A percentile compares a stretch with the other conserved stretches of the same genome.
Evolutionary conservation across 2,329 filamentous ascomycete species (phyloP).

Genomic region (Thermoascus crustaceus): DNA sequence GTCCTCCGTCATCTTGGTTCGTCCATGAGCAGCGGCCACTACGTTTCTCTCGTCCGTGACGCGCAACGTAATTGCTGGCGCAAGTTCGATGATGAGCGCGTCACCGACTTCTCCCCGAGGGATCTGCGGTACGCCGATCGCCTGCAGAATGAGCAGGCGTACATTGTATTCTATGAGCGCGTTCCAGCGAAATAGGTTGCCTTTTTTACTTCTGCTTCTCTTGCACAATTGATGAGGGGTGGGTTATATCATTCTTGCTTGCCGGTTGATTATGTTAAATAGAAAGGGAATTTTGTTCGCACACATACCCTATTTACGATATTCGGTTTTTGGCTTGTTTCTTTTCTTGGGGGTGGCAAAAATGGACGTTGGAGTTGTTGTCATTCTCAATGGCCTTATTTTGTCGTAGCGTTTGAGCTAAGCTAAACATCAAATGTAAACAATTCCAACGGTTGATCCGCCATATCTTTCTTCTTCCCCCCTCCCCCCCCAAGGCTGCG

Average conservation of each 20-base stretch:
- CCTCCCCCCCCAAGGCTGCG: too few species aligned
- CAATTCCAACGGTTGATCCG: too few species aligned
- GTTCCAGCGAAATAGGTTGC: constrained; percentile 33
- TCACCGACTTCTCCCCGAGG: constrained; percentile 50
- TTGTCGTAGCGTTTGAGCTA: too few species aligned
- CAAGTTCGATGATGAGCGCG: constrained; percentile 51
- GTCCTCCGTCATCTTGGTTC: constrained; percentile 69
- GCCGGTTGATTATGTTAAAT: too few species aligned
- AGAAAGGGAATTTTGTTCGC: too few species aligned
- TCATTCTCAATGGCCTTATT: too few species aligned
- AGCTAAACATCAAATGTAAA: too few species aligned
- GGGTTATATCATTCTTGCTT: neutral
- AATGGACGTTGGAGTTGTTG: too few species aligned
- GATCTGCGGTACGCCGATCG: constrained; percentile 41
- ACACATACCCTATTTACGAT: too few species aligned
- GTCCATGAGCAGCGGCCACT: constrained; percentile 66
- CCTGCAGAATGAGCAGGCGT: constrained; percentile 56
- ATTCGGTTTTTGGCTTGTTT: too few species aligned
- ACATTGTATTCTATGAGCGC: constrained; percentile 57
- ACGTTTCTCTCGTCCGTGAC: constrained; percentile 62
- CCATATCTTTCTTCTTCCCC: too few species aligned
- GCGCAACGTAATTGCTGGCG: constrained; percentile 51
- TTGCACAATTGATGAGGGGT: neutral
- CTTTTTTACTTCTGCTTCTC: constrained; percentile 4
- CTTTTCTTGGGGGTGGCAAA: too few species aligned